Percentiles rank a stretch among this genome's conserved stretches.
Evolutionary conservation across 2,329 filamentous ascomycete genomes (phyloP).

Genomic region (Coniosporium tulheliwenetii): DNA sequence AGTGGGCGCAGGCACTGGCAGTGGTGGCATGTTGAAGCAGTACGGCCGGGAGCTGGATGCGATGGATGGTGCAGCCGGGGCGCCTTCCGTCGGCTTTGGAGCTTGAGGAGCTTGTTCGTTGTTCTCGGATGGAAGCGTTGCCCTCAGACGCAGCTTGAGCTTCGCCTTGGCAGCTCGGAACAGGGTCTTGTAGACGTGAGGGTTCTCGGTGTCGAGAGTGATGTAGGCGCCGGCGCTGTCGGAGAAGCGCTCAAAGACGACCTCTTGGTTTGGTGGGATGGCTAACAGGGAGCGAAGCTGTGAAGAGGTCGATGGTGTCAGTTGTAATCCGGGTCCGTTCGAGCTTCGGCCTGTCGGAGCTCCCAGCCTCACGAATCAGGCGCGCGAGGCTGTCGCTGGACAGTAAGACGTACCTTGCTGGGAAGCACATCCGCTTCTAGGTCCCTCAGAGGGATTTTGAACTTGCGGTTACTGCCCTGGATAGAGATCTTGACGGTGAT

Average conservation of each 20-base stretch:
- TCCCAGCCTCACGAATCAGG: neutral
- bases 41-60: neutral
- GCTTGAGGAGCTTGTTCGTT: conserved; percentile 5
- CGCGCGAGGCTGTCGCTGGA: conserved; percentile 4
- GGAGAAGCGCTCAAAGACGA: conserved; percentile 81
- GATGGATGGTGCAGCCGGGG: neutral
- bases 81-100: neutral
- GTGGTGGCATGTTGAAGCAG: neutral
- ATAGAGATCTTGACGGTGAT: conserved; percentile 78
- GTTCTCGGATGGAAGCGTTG: conserved; percentile 28
- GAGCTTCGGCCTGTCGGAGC: neutral
- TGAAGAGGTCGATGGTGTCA: conserved; percentile 4
- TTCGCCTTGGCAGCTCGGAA: conserved; percentile 96
- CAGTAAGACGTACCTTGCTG: conserved; percentile 54
- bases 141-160: conserved; percentile 83
- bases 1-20: neutral
- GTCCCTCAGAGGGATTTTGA: conserved; percentile 81
- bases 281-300: conserved; percentile 57
- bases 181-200: conserved; percentile 86
- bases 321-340: neutral
- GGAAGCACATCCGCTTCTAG: conserved; percentile 61
- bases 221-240: conserved; percentile 78
- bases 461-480: conserved; percentile 60
- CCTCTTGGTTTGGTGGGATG: conserved; percentile 45
- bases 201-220: conserved; percentile 59